Base-by-base conservation (phyloP, 768 basidiomycete species). In the Lactarius quietus region DNA sequence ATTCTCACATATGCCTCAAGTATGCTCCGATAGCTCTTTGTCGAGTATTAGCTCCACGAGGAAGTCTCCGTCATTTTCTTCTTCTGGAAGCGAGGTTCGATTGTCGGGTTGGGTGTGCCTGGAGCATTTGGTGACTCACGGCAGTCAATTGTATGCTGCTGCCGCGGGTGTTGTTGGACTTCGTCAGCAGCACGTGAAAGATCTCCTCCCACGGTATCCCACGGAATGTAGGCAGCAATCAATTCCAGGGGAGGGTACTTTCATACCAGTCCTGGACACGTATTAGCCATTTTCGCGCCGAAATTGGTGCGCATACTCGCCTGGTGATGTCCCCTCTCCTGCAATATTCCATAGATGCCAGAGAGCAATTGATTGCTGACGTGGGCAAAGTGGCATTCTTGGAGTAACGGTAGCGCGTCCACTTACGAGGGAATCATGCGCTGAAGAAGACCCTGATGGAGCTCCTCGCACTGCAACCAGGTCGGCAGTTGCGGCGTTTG, bases 161-260 rank as follows among this genome's bases (percentile, higher is more conserved):
- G 67, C 45, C 64, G 69, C 28, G 28, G 28, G 6, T 45, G 43
- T 23, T 23, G 43, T 18, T 53, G 54, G 29, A 59, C 52, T 59
- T 69, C 68, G 39, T 62, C 66, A 38, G 38, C 52, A 18, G 72
- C 70, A 38, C 90, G 81, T 9, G 89, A 89, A 55, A 84, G 84
- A 69, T 90, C 88, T 1, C 93, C 93, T 17, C 87, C 84, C 1
- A 92, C 87, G 26, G 86, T 83, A 4, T 94, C 95, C 94, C 95
- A 96, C 8, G 90, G 86, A 70, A 96, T 94, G 75, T 95, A 93
- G 14, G 89, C 86, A 68, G 81, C 88, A 31, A 95, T 85, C 12
- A 95, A 82, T 66, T 94, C 93, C 74, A 93, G 92, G 3, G 92
- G 93, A 3, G 84, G 81, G 35, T 8, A 33, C 8, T 4, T 33